These are phyloP conservation scores for Hyaloscypha bicolor DNA, from an alignment of 495 filamentous ascomycete genomes.

Conservation along the genomic window DNA sequence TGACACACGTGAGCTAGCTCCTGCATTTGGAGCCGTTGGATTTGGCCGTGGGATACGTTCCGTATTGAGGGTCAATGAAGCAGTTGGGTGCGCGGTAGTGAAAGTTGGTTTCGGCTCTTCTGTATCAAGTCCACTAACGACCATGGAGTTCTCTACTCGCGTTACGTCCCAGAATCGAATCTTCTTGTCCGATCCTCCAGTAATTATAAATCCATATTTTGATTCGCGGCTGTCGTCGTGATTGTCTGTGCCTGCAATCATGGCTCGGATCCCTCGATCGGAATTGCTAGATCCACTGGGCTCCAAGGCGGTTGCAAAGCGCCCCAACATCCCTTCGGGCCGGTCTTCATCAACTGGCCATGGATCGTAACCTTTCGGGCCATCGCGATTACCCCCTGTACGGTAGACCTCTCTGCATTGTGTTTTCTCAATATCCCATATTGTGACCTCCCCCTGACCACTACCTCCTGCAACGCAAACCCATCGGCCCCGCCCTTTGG, in stretches of 20 bases:
- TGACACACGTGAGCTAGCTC: slow-evolving; percentile 38
- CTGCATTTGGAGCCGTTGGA: slow-evolving; percentile 42
- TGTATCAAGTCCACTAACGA: slow-evolving; percentile 76
- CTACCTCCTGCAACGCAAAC: slow-evolving; percentile 88
- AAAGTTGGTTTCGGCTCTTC: slow-evolving; percentile 76
- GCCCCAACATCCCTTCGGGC: slow-evolving; percentile 84
- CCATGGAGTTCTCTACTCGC: slow-evolving; percentile 68
- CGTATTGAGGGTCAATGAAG: slow-evolving; percentile 68
- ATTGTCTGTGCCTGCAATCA: slow-evolving; percentile 53
- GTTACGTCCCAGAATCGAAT: slow-evolving; percentile 90
- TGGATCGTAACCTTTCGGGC: slow-evolving; percentile 73
- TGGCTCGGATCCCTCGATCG: slow-evolving; percentile 62
- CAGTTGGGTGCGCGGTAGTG: slow-evolving; percentile 66
- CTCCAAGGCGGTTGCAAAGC: slow-evolving; percentile 77
- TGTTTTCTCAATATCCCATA: slow-evolving; percentile 94
- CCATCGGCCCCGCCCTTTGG: slow-evolving; percentile 74
- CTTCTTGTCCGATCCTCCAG: slow-evolving; percentile 86
- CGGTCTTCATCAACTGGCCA: slow-evolving; percentile 91
- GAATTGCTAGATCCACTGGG: slow-evolving; percentile 48
- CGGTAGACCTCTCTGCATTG: slow-evolving; percentile 89
- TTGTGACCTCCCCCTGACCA: slow-evolving; percentile 87
- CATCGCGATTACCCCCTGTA: slow-evolving; percentile 52
- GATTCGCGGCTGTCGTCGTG: slow-evolving; percentile 61
- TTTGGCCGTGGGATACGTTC: slow-evolving; percentile 63
- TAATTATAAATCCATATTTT: slow-evolving; percentile 72